Percentiles rank a stretch among this genome's conserved stretches.
These are phyloP conservation scores for Pleurotus salmoneostramineus DNA, from an alignment of 768 basidiomycete species.

Conservation along the genomic window DNA sequence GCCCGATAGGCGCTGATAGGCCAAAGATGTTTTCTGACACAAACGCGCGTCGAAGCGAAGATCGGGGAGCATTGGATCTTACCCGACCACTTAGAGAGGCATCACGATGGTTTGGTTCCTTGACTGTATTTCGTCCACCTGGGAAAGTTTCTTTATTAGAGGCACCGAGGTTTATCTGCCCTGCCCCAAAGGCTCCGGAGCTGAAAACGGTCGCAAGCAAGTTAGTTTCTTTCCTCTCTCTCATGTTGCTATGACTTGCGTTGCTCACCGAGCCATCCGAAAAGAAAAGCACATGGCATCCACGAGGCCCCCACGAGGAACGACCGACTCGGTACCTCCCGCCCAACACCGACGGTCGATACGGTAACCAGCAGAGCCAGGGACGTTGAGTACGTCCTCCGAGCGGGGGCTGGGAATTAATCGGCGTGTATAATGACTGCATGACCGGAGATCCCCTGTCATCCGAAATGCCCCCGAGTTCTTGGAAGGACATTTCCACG, in stretches of 20 bases:
- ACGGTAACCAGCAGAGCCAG: neutral
- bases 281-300: constrained; percentile 26
- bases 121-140: constrained; percentile 4
- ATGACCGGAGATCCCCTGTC: constrained; percentile 34
- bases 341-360: neutral
- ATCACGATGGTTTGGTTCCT: constrained; percentile 9
- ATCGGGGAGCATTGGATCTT: constrained; percentile 1
- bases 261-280: constrained; percentile 19
- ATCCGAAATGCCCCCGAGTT: constrained; percentile 33
- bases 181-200: neutral
- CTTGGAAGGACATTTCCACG: constrained; percentile 28
- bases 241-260: constrained; percentile 13
- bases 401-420: constrained; percentile 8
- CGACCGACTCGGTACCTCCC: neutral
- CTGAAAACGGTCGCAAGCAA: neutral
- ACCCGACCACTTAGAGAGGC: neutral
- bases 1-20: neutral
- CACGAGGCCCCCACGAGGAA: constrained; percentile 25
- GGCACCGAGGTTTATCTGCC: constrained; percentile 6
- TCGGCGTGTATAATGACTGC: constrained; percentile 16
- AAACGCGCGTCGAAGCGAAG: neutral
- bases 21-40: neutral
- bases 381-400: neutral
- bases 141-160: constrained; percentile 3
- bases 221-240: neutral